A percentile compares a stretch with the other conserved stretches of the same genome.
Evolutionary conservation across 176 grass and related monocot species (phyloP).

Genomic region (Olyra latifolia): DNA sequence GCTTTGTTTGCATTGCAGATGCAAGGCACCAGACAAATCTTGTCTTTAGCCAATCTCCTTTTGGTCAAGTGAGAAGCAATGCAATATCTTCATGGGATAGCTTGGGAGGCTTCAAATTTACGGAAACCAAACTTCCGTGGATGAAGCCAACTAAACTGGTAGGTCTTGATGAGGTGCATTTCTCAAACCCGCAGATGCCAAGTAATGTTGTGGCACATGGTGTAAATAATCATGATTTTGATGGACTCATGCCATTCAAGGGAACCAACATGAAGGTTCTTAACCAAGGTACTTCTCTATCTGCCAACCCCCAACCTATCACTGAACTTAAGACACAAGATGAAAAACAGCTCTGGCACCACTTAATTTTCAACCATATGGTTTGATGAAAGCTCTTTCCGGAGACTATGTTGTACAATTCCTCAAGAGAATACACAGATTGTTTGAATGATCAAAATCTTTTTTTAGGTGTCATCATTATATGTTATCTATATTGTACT

Average conservation of each 20-base stretch:
- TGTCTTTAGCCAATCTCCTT: constrained; percentile 61
- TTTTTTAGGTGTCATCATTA: background rate
- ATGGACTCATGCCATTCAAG: constrained; percentile 57
- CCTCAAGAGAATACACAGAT: background rate
- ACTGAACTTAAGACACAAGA: background rate
- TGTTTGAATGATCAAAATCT: background rate
- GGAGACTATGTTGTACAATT: background rate
- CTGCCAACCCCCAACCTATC: background rate
- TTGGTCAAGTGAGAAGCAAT: constrained; percentile 53
- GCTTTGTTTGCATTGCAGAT: constrained; percentile 41
- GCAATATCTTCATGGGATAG: constrained; percentile 57
- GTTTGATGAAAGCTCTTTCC: background rate
- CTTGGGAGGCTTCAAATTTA: constrained; percentile 55
- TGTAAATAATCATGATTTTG: constrained; percentile 47
- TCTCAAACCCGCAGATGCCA: constrained; percentile 35
- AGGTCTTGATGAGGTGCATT: constrained; percentile 36
- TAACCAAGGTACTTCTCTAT: constrained; percentile 64
- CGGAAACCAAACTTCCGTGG: constrained; percentile 55
- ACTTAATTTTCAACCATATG: background rate
- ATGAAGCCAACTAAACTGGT: constrained; percentile 42
- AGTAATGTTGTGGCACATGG: constrained; percentile 34
- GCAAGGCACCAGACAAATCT: constrained; percentile 57
- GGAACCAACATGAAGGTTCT: constrained; percentile 50
- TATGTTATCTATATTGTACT: background rate
- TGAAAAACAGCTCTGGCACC: background rate